Evolutionary conservation across 1,284 basidiomycete genomes (phyloP), one percentile per base, ranked within the genome.

Genomic region (Tremellales sp.): DNA sequence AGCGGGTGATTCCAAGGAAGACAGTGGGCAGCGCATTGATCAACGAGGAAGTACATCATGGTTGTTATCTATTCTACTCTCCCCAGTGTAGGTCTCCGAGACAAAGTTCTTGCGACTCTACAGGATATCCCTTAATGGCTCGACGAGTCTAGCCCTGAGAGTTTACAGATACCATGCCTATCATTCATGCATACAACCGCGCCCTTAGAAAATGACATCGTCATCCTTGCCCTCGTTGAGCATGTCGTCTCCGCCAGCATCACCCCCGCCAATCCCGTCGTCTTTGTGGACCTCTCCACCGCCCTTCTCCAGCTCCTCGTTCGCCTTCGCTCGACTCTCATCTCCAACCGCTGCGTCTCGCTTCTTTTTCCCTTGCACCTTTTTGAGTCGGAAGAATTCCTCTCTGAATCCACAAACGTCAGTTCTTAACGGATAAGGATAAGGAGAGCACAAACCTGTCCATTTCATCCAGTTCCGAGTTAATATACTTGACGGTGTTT

Each of bases 291-390:
- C 61, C 51, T 71, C 68, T 29, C 68, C 71, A 24, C 73, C 74
- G 47, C 33, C 72, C 66, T 33, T 56, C 13, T 45, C 54, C 13
- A 45, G 55, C 13, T 53, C 58, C 16, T 49, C 62, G 40, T 69
- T 66, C 28, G 60, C 52, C 18, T 50, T 43, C n/a, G 40, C 25
- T 16, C 68, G 47, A 14, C 55, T 44, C 37, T 59, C 56, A 21
- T 65, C 56, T 3, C 61, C 61, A 36, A 54, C 58, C 26, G 56
- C 63, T 3, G 65, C 68, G 49, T 88, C 87, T 47, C 87, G 78
- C 76, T 95, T 95, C 81, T 95, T 95, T 81, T 95, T 97, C 31
- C 87, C 88, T 72, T 97, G 92, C 7, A 97, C 91, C 72, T 97
- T 97, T 75, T 95, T 94, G 58, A 94, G 74, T 61, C 91, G 81